Evolutionary conservation across 805 yeast genomes (phyloP).

Genomic region (Kodamaea kaohsiungensis): DNA sequence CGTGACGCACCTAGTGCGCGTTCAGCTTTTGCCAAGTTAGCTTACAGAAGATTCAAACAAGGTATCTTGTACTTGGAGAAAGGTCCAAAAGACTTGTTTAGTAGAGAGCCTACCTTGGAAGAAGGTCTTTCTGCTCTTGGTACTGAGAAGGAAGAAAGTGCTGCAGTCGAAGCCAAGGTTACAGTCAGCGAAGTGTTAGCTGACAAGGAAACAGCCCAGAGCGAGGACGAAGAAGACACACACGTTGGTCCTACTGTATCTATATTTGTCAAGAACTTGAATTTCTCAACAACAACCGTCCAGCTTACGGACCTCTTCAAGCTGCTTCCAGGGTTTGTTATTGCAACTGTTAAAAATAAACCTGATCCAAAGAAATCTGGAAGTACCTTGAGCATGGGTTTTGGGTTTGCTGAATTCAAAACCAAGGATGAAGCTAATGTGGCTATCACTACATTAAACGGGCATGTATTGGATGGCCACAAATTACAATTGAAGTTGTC

Average conservation of each 20-base stretch:
- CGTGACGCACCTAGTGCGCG: conserved; percentile 82
- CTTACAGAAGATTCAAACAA: conserved; percentile 85
- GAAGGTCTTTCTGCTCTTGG: conserved; percentile 23
- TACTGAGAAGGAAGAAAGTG: conserved; percentile 24
- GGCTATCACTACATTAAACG: conserved; percentile 75
- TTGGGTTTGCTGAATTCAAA: conserved; percentile 91
- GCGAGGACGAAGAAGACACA: conserved; percentile 40
- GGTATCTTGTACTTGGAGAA: conserved; percentile 88
- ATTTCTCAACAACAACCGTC: conserved; percentile 69
- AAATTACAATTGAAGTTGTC: conserved; percentile 86
- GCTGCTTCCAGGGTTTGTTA: conserved; percentile 73
- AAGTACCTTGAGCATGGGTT: conserved; percentile 87
- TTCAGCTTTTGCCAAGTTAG: conserved; percentile 82
- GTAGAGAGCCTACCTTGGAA: conserved; percentile 49
- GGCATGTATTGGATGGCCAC: conserved; percentile 83
- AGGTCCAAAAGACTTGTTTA: conserved; percentile 85
- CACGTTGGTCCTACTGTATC: conserved; percentile 77
- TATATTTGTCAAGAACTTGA: conserved; percentile 87
- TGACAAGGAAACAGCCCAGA: conserved; percentile 16
- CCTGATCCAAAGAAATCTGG: conserved; percentile 78
- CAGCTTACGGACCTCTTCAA: conserved; percentile 64
- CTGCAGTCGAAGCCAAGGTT: conserved; percentile 47
- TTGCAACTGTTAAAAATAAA: conserved; percentile 82
- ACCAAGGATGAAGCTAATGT: conserved; percentile 74
- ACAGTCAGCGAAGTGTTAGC: conserved; percentile 48